Base-by-base conservation (phyloP, 2,329 filamentous ascomycete species). In the Arthrobotrys pseudoclavata region DNA sequence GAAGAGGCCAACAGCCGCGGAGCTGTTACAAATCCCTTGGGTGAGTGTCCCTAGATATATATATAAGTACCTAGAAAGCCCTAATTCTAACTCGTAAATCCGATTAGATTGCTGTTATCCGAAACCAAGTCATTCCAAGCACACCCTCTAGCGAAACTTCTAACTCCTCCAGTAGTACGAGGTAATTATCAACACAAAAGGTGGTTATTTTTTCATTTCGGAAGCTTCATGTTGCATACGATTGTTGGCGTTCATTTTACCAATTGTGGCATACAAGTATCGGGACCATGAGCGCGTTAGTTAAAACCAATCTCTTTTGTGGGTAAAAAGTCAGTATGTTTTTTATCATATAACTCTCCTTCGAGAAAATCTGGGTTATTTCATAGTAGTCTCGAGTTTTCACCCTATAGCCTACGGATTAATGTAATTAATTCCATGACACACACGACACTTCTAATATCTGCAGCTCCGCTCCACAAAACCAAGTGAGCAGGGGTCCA, bases 1-100 rank as follows among this genome's bases (percentile, higher is more conserved):
- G 79, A 90, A 90, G 82, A 87, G 96, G 75, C 90, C 92, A 18
- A 92, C 91, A 34, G 95, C 96, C 0, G 90, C 94, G 0, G 96
- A 98, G 84, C 85, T 99, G 76, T 86, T 99, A 70, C 93, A 97
- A 84, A 94, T 98, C 83, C 93, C 97, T 82, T 99, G 96, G 96
- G 91, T 91, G 55, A 60, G 79, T 53, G 12, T 50, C 22, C 29
- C 53, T 26, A 50, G 6, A 34, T 10, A 34, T 12, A 4, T 34
- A 50, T 13, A 5, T 50, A n/a, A n/a, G n/a, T n/a, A n/a, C n/a
- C n/a, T 0, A 5, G 4, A n/a, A 40, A 15, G 2, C 2, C 10
- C 15, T 26, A 18, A 55, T 48, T 24, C 47, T 66, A 50, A 63
- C 47, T 6, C 3, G 3, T 34, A 3, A 15, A 20, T 26, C 18